These are phyloP conservation scores for Cutaneotrichosporon sp. DNA, from an alignment of 1,284 basidiomycete species.

Conservation along the genomic window DNA sequence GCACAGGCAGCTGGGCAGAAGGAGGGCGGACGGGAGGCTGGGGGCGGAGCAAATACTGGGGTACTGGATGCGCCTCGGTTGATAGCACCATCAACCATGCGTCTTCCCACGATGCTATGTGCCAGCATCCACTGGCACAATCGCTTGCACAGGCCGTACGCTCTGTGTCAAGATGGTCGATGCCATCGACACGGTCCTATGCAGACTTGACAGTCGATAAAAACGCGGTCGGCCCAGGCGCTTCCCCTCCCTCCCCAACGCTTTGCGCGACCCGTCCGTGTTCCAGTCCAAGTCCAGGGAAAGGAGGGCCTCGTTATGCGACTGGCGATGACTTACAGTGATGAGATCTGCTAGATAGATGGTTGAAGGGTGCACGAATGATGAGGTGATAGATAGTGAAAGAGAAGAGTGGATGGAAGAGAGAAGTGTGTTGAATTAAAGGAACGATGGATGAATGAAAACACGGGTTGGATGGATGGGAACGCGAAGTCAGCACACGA, in stretches of 20 bases:
- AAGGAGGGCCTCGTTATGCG: not conserved
- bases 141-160: not conserved
- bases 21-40: conserved; percentile 3
- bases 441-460: not conserved
- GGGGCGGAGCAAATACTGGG: not conserved
- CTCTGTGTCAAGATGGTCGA: not conserved
- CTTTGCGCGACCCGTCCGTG: too few species aligned
- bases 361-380: not conserved
- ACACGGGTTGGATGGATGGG: conserved; percentile 1
- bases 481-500: conserved; percentile 12
- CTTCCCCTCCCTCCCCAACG: too few species aligned
- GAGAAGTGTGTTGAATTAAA: not conserved
- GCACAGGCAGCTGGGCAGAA: not conserved
- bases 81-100: not conserved
- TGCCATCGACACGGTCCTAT: not conserved
- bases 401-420: not conserved
- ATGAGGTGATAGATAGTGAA: too few species aligned
- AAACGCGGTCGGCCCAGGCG: too few species aligned
- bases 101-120: not conserved
- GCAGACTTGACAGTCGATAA: not conserved
- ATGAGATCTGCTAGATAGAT: not conserved
- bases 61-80: too few species aligned
- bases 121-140: not conserved
- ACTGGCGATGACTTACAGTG: conserved; percentile 1
- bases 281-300: too few species aligned